These are phyloP conservation scores for Silene conica DNA, from an alignment of 148 eudicot genomes.

Conservation along the genomic window DNA sequence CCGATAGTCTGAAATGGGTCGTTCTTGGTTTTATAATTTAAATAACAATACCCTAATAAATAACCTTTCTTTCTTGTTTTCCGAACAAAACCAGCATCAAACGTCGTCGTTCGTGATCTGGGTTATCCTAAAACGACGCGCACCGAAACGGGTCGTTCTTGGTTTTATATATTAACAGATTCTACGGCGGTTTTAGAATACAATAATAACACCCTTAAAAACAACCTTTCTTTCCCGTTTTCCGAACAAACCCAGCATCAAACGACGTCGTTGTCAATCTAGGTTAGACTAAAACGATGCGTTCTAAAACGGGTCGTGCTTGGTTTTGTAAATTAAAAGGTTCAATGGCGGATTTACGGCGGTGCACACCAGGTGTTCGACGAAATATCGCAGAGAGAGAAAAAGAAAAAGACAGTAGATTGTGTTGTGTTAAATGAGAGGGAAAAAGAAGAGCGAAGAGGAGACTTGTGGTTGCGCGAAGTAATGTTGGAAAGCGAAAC, in stretches of 20 bases:
- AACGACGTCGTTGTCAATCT: no score
- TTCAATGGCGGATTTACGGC: conserved; percentile 12
- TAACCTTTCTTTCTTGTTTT: conserved; percentile 14
- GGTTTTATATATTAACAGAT: background rate
- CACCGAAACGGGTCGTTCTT: conserved; percentile 12
- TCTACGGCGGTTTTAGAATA: conserved; percentile 13
- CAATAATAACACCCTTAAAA: background rate
- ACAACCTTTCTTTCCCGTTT: background rate
- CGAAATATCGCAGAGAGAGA: background rate
- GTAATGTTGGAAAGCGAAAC: background rate
- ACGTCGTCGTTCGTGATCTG: conserved; percentile 21
- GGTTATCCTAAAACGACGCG: conserved; percentile 9
- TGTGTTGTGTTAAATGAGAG: no score
- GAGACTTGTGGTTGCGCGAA: no score
- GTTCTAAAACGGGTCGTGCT: conserved; percentile 13
- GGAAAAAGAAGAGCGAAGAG: background rate
- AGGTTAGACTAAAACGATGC: no score
- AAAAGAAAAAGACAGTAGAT: background rate
- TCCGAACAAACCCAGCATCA: no score
- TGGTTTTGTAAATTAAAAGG: background rate
- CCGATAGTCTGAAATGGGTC: background rate
- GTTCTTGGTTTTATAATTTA: background rate
- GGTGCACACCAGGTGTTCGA: background rate
- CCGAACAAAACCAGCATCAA: background rate
- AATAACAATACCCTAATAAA: background rate